Evolutionary conservation across 2,329 filamentous ascomycete genomes (phyloP), one percentile per base, ranked within the genome.

Genomic region (Sphaceloma murrayae): DNA sequence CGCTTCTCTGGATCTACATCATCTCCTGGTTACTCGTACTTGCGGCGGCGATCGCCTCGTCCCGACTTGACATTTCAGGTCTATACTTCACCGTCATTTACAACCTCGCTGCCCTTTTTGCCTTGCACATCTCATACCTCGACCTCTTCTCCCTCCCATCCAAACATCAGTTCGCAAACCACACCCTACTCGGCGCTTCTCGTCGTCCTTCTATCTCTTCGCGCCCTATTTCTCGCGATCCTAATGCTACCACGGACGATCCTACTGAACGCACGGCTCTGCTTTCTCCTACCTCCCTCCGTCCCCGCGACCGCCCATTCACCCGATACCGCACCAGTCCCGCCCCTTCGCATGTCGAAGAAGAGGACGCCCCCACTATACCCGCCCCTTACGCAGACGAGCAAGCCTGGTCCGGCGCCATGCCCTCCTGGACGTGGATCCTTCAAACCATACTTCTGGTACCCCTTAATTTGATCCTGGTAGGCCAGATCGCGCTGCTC

Each of bases 401-500:
- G 58, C 91, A 96, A 61, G 67, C 73, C 10, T 98, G 91, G 91
- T 94, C 86, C 42, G 74, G 74, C 3, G 73, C 73, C 27, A 66
- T 96, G 44, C 85, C 86, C 1, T 76, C 73, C 33, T 95, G 83
- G 82, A 79, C 83, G 13, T 98, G 91, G 91, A 62, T 91, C 31
- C 54, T 94, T 13, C 88, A 98, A 56, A 81, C 95, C 51, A 67
- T 96, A 3, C 58, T 95, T 11, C 67, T 93, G 7, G 83, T 77
- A 0, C 87, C 88, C 0, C 75, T 94, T 43, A 76, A 80, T 36
- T 68, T 94, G 34, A 80, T 91, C 48, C 61, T 96, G 14, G 64
- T 85, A 11, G 85, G 80, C 1, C 86, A 94, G 56, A 70, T 88
- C 18, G 82, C 75, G 1, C 70, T 96, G 3, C 65, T 89, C 9